Evolutionary conservation across 2,329 filamentous ascomycete genomes (phyloP), one percentile per base, ranked within the genome.

Genomic region (Ambrosiella cleistominuta): DNA sequence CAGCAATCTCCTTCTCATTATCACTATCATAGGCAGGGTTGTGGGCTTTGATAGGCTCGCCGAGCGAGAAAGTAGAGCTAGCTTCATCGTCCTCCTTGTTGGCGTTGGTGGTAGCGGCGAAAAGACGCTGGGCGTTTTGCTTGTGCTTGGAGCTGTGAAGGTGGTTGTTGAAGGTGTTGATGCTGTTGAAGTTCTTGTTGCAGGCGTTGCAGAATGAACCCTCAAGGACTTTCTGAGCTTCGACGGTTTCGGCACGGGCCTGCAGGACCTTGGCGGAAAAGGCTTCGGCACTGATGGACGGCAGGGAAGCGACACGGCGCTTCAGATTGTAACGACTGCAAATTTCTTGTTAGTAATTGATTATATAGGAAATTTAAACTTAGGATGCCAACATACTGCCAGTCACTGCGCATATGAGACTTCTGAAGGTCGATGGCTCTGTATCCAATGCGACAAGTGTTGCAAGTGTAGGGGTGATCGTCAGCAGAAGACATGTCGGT

Each of bases 371-470:
- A 8, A 57, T 9, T 59, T 45, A 8, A 38, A 61, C 37, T 47
- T 9, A 17, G 53, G 13, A 56, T 37, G 60, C 54, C 54, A 39
- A 83, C 87, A 73, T 78, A 93, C 86, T 98, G 91, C 93, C 93
- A 98, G 73, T 98, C 93, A 65, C 85, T 93, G 70, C 93, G 89
- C 93, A 98, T 98, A 69, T 98, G 93, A 42, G 81, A 83, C 69
- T 93, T 84, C 73, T 98, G 93, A 59, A 94, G 78, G 68, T 97
- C 91, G 69, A 87, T 89, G 68, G 88, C 89, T 64, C 91, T 85
- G 72, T 97, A 98, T 56, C 91, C 93, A 65, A 98, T 90, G 69
- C 95, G 88, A 68, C 93, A 98, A 60, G 90, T 93, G 71, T 97
- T 98, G 81, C 93, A 98, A 58, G 91, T 97, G 73, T 91, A 98